These are phyloP conservation scores for Murraya paniculata DNA, from an alignment of 345 rosid genomes.

Conservation along the genomic window DNA sequence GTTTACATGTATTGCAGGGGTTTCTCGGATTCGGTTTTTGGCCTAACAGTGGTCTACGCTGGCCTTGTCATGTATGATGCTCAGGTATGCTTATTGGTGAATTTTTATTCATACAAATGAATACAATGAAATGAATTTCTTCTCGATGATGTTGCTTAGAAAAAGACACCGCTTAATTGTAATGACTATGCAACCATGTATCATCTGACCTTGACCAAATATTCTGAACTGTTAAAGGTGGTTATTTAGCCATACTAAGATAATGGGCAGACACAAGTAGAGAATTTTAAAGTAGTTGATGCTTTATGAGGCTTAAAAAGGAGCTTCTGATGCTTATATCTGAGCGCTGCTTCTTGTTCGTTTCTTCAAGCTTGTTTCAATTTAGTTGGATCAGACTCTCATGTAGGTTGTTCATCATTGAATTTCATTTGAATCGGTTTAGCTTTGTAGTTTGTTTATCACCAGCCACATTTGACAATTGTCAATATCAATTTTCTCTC, in stretches of 20 bases:
- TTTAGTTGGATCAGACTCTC: background rate
- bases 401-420: background rate
- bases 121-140: background rate
- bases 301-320: background rate
- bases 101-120: background rate
- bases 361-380: background rate
- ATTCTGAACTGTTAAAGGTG: background rate
- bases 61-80: slow-evolving; percentile 89
- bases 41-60: slow-evolving; percentile 74
- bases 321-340: background rate
- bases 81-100: slow-evolving; percentile 40
- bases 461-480: background rate
- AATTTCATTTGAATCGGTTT: background rate
- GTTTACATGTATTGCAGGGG: slow-evolving; percentile 49
- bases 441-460: background rate
- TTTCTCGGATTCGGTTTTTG: slow-evolving; percentile 77
- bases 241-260: background rate
- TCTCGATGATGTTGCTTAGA: background rate
- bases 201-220: background rate
- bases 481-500: background rate
- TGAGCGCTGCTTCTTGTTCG: background rate
- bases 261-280: background rate
- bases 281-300: background rate
- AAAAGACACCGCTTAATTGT: background rate
- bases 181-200: background rate